A percentile compares a stretch with the other conserved stretches of the same genome.
phyloP scores from a whole-genome alignment of 768 basidiomycete genomes.

The Collybiopsis luxurians region DNA sequence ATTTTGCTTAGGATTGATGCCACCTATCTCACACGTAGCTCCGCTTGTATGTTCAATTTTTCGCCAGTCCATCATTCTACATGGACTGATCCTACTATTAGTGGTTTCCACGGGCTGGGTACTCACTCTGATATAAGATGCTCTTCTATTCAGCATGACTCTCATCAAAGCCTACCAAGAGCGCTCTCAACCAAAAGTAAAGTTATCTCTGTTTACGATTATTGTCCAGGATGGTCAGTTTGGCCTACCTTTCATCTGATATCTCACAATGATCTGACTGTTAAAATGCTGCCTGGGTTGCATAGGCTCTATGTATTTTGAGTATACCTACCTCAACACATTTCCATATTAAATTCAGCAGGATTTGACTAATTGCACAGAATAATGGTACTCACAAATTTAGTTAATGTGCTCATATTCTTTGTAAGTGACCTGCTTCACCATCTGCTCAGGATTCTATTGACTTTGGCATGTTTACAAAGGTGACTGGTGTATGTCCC shows the following conservation, averaged over 20 bases:
- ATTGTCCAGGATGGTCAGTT: neutral
- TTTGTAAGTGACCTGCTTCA: neutral
- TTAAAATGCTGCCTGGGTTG: too few species aligned
- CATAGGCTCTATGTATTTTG: constrained; percentile 4
- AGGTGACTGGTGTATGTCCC: neutral
- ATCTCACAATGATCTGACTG: too few species aligned
- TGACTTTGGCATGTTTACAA: neutral
- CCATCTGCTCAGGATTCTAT: neutral
- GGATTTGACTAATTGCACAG: neutral
- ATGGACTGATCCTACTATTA: neutral
- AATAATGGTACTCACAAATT: neutral
- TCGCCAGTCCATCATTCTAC: too few species aligned
- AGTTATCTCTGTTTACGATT: neutral
- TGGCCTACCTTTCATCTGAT: too few species aligned
- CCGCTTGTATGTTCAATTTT: neutral
- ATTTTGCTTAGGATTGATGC: too few species aligned
- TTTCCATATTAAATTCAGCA: neutral
- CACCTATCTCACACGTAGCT: neutral
- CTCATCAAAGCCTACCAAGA: neutral
- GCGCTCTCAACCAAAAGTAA: neutral
- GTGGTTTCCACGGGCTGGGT: neutral
- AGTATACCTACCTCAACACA: neutral
- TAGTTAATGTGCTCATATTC: neutral
- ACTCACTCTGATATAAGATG: neutral
- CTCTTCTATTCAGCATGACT: constrained; percentile 1